phyloP scores from a whole-genome alignment of 257 asterid species.

The Solanum medicagineum region DNA sequence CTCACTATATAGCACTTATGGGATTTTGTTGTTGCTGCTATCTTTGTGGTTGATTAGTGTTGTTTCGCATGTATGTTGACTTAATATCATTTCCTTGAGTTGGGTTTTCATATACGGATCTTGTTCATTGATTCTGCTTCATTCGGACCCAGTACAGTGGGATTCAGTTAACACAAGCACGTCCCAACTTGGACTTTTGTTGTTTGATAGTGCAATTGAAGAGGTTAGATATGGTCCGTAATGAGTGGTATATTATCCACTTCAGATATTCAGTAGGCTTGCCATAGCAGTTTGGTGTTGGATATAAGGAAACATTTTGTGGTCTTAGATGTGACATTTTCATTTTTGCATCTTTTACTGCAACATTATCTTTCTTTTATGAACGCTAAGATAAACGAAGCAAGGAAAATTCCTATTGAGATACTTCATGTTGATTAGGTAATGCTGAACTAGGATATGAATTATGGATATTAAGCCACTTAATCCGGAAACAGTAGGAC shows the following conservation, averaged over 20 bases:
- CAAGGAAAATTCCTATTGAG: not conserved
- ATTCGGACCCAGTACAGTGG: not conserved
- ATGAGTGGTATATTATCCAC: not conserved
- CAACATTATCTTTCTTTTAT: not conserved
- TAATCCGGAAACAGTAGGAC: not conserved
- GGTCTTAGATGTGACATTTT: not conserved
- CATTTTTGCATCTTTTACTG: not conserved
- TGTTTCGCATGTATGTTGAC: not conserved
- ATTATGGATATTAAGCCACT: not conserved
- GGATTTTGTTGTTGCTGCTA: not conserved
- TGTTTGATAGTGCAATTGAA: not conserved
- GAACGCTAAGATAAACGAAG: not conserved
- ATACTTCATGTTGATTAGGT: not conserved
- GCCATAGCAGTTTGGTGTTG: not conserved
- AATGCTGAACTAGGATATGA: not conserved
- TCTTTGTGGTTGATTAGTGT: not conserved
- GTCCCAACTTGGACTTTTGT: not conserved
- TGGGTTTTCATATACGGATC: not conserved
- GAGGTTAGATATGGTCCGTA: not conserved
- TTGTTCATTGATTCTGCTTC: not conserved
- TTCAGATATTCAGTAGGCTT: not conserved
- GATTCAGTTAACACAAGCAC: not conserved
- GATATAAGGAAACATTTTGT: not conserved
- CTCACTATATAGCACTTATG: not conserved
- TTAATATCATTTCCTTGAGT: not conserved